Evolutionary conservation across 2,329 filamentous ascomycete genomes (phyloP).

Genomic region (Conoideocrella luteorostrata): DNA sequence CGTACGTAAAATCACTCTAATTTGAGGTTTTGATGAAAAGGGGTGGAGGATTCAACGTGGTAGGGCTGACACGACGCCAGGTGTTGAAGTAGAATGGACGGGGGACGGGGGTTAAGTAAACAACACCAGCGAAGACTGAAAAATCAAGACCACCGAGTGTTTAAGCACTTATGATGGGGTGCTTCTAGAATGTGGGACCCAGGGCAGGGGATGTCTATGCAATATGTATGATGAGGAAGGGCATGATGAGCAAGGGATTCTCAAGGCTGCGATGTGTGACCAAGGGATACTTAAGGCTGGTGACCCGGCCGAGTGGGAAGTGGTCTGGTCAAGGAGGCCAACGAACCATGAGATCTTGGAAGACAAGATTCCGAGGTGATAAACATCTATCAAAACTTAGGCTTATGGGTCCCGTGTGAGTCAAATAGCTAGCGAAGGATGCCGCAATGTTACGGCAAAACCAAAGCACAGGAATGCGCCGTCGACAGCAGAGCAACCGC

Average conservation of each 20-base stretch:
- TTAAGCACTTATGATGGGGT: neutral
- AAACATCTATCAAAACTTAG: neutral
- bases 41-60: slow-evolving; percentile 1
- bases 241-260: neutral
- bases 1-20: no score
- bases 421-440: neutral
- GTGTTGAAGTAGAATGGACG: slow-evolving; percentile 2
- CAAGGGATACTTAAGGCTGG: slow-evolving; percentile 3
- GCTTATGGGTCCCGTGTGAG: neutral
- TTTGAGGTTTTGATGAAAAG: neutral
- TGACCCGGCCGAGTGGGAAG: slow-evolving; percentile 4
- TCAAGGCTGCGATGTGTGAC: no score
- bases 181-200: slow-evolving; percentile 7
- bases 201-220: neutral
- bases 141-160: neutral
- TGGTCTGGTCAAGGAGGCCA: neutral
- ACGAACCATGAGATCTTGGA: neutral
- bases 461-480: neutral
- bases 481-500: neutral
- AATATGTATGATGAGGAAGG: neutral
- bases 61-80: slow-evolving; percentile 9
- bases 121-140: neutral
- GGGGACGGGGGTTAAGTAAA: slow-evolving; percentile 4
- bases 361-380: neutral
- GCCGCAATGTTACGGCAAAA: neutral